Conservation (phyloP, 202 grass and related monocot species). For the Zizania palustris region DNA sequence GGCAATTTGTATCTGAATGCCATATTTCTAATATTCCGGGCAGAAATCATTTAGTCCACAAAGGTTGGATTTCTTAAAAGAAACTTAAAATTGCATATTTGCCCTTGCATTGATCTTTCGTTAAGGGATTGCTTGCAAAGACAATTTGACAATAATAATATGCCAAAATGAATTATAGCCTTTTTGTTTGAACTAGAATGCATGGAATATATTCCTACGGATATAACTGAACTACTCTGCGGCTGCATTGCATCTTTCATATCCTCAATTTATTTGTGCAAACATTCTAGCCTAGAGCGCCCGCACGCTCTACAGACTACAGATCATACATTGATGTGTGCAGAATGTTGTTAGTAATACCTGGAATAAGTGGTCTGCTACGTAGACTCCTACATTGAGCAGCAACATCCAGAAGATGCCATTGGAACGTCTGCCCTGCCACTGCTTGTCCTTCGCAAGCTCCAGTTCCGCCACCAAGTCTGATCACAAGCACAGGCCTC, state of each 20-base stretch:
- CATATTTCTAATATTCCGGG: not conserved
- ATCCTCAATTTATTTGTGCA: not conserved
- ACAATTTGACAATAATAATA: not conserved
- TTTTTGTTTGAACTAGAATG: not conserved
- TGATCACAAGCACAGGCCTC: slow-evolving; percentile 28
- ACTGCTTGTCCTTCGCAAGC: slow-evolving; percentile 68
- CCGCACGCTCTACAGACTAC: not conserved
- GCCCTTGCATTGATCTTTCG: not conserved
- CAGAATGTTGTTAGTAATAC: slow-evolving; percentile 38
- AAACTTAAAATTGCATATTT: not conserved
- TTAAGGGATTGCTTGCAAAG: not conserved
- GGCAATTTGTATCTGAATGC: not conserved
- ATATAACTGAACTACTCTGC: slow-evolving; percentile 11
- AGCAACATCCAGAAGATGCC: slow-evolving; percentile 97
- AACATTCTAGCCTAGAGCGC: not conserved
- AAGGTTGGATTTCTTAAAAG: not conserved
- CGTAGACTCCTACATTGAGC: slow-evolving; percentile 87
- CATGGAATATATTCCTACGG: not conserved
- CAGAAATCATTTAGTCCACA: not conserved
- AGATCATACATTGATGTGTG: not conserved
- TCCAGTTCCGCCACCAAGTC: slow-evolving; percentile 75
- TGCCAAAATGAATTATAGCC: not conserved
- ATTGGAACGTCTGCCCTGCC: slow-evolving; percentile 50
- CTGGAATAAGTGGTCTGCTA: slow-evolving; percentile 88
- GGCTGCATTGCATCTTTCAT: not conserved